Percentiles rank a stretch among this genome's conserved stretches.
Evolutionary conservation across 2,329 filamentous ascomycete genomes (phyloP).

Genomic region (Sclerotinia nivalis): DNA sequence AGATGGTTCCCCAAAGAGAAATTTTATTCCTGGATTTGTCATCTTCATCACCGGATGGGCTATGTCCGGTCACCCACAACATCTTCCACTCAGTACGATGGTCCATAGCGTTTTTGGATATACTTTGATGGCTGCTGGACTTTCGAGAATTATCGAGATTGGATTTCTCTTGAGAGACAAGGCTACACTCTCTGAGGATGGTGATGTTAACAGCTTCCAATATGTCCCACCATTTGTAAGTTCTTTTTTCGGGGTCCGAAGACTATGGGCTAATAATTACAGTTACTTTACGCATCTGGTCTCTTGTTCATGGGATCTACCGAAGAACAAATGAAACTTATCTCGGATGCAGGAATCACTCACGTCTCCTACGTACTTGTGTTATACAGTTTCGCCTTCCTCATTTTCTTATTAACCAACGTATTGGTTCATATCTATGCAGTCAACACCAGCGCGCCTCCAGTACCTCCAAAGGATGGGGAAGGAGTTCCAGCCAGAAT

Average conservation of each 20-base stretch:
- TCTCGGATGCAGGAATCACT: slow-evolving; percentile 73
- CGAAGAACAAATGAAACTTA: slow-evolving; percentile 87
- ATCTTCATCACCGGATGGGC: slow-evolving; percentile 91
- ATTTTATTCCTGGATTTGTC: slow-evolving; percentile 89
- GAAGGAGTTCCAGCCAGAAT: slow-evolving; percentile 30
- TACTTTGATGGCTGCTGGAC: slow-evolving; percentile 86
- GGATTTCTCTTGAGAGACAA: slow-evolving; percentile 80
- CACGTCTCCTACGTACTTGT: slow-evolving; percentile 93
- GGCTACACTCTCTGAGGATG: slow-evolving; percentile 63
- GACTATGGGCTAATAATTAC: slow-evolving; percentile 35
- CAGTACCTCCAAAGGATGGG: slow-evolving; percentile 40
- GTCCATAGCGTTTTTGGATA: slow-evolving; percentile 91
- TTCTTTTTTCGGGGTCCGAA: slow-evolving; percentile 33
- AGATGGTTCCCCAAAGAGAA: slow-evolving; percentile 83
- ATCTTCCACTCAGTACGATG: slow-evolving; percentile 79
- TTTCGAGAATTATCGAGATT: slow-evolving; percentile 86
- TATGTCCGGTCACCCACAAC: slow-evolving; percentile 90
- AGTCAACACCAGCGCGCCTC: slow-evolving; percentile 48
- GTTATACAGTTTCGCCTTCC: slow-evolving; percentile 83
- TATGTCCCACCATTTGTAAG: slow-evolving; percentile 70
- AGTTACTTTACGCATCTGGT: slow-evolving; percentile 88
- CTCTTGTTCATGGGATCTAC: slow-evolving; percentile 98
- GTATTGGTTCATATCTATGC: slow-evolving; percentile 86
- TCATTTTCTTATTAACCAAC: slow-evolving; percentile 88
- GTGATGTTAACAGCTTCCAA: slow-evolving; percentile 72